Evolutionary conservation across 2,329 filamentous ascomycete genomes (phyloP), one percentile per base, ranked within the genome.

Genomic region (Dactylellina haptotyla): DNA sequence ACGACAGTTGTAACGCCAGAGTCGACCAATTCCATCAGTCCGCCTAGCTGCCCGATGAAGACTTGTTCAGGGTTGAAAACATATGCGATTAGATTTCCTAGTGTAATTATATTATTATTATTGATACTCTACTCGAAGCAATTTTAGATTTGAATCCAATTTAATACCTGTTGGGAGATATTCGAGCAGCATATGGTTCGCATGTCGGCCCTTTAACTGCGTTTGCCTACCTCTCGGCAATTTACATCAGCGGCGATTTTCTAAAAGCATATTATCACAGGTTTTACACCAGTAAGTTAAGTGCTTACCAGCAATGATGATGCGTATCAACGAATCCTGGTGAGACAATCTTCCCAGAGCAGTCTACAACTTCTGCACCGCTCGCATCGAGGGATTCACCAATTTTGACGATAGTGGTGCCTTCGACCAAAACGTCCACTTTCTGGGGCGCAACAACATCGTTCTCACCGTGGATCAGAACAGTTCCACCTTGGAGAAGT

Each of bases 271-370:
- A 74, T 20, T 46, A 34, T 14, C 14, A 34, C 41, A 25, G 18
- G 16, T n/a, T n/a, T n/a, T n/a, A n/a, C n/a, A n/a, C n/a, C n/a
- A n/a, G 50, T 45, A 28, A 57, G 23, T 30, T 70, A 54, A 5
- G 54, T 41, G 0, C 61, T 18, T 63, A 82, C 83, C 83, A 85
- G 5, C 83, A 76, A 77, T 85, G 83, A 46, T 82, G 80, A 54
- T 83, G 82, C 1, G 82, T 82, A 74, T 83, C 81, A 50, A 83
- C 78, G 75, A 83, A 83, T 1, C 82, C 82, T 0, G 82, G 81
- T 1, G 79, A 81, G 37, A 83, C 76, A 20, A 83, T 79, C 69
- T 81, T 82, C 75, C 77, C 78, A 0, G 77, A 77, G 51, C 81
- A 83, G 71, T 85, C 81, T 25, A 84, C 78, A 2, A 83, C 69